Base-by-base conservation (phyloP, 1,139 yeast species). In the Geotrichum restrictum region DNA sequence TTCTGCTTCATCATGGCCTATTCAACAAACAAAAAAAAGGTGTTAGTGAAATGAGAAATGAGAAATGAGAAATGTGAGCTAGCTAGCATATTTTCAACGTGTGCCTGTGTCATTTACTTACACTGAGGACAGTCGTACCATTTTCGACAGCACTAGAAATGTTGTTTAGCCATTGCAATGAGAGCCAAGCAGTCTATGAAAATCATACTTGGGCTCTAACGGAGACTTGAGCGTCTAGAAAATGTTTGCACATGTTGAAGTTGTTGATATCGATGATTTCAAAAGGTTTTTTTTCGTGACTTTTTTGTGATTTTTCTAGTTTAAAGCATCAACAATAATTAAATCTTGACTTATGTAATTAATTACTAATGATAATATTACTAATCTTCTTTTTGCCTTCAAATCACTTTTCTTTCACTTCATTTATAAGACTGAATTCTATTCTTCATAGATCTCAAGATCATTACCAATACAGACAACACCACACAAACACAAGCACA, bases 81-180 rank as follows among this genome's bases (percentile, higher is more conserved):
- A n/a, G n/a, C n/a, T n/a, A n/a, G n/a, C n/a, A n/a, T n/a, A 13
- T 16, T 19, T n/a, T 24, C 5, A 24, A 24, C 29, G 29, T 14
- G 4, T 16, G 19, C 21, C 21, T 10, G 21, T 24, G 8, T 24
- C 5, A 10, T 4, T n/a, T 21, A 58, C 68, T 51, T 59, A 65
- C 71, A 70, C 49, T 62, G 62, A 11, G 73, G 70, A 53, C 74
- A 70, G 60, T 69, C 72, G 53, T 67, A 67, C 68, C 70, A 68
- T 54, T 66, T 67, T 16, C 64, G 58, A 52, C 71, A 68, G 54
- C 71, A 68, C 64, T 62, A 13, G 18, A 11, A 18, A 32, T 8
- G 13, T 7, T 13, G 11, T 19, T 21, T 18, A 48, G 16, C 32
- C 7, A 13, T 34, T 37, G 29, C 41, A 37, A 16, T 32, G n/a